A percentile compares a stretch with the other conserved stretches of the same genome.
These are phyloP conservation scores for Talaromyces sp. DNA, from an alignment of 2,329 filamentous ascomycete species.

Conservation along the genomic window DNA sequence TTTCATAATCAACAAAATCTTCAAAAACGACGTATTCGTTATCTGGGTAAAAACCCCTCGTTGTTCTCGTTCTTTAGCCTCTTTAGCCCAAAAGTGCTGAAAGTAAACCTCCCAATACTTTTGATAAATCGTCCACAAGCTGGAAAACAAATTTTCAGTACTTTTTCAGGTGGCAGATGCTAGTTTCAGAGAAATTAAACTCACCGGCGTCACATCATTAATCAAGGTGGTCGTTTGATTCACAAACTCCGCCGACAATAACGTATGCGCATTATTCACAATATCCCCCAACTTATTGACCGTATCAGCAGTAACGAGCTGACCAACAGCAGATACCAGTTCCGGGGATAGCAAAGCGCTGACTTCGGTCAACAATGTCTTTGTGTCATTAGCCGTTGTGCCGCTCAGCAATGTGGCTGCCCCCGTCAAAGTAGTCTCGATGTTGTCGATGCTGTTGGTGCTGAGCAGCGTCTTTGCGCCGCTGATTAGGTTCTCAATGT, in stretches of 20 bases:
- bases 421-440: slow-evolving; percentile 18
- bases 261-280: slow-evolving; percentile 25
- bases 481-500: slow-evolving; percentile 26
- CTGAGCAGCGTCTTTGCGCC: slow-evolving; percentile 29
- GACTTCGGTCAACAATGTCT: slow-evolving; percentile 29
- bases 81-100: slow-evolving; percentile 13
- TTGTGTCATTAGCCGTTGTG: slow-evolving; percentile 29
- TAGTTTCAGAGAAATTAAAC: slow-evolving; percentile 10
- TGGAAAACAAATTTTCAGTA: slow-evolving; percentile 15
- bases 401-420: slow-evolving; percentile 25
- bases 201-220: slow-evolving; percentile 34
- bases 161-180: not conserved
- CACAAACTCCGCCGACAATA: slow-evolving; percentile 29
- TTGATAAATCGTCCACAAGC: slow-evolving; percentile 30
- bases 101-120: slow-evolving; percentile 16
- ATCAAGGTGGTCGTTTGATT: slow-evolving; percentile 31
- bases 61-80: not conserved
- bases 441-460: slow-evolving; percentile 20
- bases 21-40: not conserved
- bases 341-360: slow-evolving; percentile 26
- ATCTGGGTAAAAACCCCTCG: not conserved
- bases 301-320: slow-evolving; percentile 25
- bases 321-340: slow-evolving; percentile 26
- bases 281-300: slow-evolving; percentile 26
- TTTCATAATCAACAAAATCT: not conserved